Conservation (phyloP, 2,329 filamentous ascomycete species). For the Amauroascus niger region DNA sequence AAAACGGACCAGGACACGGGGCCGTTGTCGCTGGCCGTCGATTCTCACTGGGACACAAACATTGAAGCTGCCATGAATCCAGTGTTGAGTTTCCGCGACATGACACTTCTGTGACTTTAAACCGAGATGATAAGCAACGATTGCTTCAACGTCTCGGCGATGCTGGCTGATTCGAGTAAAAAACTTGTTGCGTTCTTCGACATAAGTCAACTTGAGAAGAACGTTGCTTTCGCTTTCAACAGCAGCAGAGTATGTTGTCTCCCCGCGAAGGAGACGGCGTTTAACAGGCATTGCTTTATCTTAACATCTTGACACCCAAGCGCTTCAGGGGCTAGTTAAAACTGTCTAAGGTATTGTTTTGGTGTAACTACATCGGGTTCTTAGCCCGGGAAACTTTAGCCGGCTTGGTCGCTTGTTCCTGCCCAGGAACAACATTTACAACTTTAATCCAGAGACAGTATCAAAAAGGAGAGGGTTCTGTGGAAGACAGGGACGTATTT, state of each 20-base stretch:
- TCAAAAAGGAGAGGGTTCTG: too few relatives aligned
- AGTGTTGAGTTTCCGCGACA: conserved; percentile 11
- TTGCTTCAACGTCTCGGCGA: conserved; percentile 10
- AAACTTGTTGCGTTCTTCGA: conserved; percentile 15
- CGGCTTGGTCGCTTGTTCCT: too few relatives aligned
- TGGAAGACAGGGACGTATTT: too few relatives aligned
- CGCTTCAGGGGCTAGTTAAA: too few relatives aligned
- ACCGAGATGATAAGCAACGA: conserved; percentile 14
- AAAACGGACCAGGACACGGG: background rate
- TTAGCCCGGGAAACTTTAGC: too few relatives aligned
- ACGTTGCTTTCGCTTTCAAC: conserved; percentile 21
- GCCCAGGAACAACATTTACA: too few relatives aligned
- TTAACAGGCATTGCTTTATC: too few relatives aligned
- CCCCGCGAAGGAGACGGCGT: conserved; percentile 17
- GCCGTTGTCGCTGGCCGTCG: background rate
- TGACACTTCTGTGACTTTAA: conserved; percentile 8
- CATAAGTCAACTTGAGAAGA: conserved; percentile 20
- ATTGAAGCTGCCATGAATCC: conserved; percentile 31
- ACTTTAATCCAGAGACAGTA: too few relatives aligned
- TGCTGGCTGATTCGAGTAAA: conserved; percentile 2
- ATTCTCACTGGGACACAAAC: conserved; percentile 23
- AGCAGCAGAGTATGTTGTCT: conserved; percentile 21
- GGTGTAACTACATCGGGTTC: too few relatives aligned
- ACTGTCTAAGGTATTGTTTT: too few relatives aligned
- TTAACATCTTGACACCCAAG: too few relatives aligned